Percentiles rank a stretch among this genome's conserved stretches.
phyloP scores from a whole-genome alignment of 2,329 filamentous ascomycete genomes.

The Polychaeton citri region DNA sequence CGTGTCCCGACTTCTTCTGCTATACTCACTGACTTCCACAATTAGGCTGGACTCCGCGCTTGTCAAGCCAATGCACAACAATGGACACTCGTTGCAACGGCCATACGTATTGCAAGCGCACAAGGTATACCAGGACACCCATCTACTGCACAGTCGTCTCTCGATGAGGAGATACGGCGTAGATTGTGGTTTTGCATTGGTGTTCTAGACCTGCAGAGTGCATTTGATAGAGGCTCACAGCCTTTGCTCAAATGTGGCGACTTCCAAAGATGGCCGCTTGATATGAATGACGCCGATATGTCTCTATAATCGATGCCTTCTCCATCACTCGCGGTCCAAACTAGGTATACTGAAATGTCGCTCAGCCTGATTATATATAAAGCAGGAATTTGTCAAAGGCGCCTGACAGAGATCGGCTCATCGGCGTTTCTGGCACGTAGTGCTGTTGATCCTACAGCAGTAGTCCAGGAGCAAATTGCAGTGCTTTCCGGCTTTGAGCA shows the following conservation, averaged over 20 bases:
- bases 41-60: conserved; percentile 5
- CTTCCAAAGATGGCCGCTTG: conserved; percentile 1
- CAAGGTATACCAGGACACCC: conserved; percentile 1
- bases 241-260: conserved; percentile 1
- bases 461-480: too few species aligned
- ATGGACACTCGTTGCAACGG: conserved; percentile 3
- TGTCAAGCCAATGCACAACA: conserved; percentile 5
- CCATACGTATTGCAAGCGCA: conserved; percentile 3
- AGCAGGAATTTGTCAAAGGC: conserved; percentile 3
- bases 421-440: too few species aligned
- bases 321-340: not conserved
- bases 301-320: not conserved
- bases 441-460: too few species aligned
- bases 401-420: too few species aligned
- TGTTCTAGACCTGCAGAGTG: conserved; percentile 4
- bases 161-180: conserved; percentile 1
- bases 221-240: conserved; percentile 4
- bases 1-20: conserved; percentile 3
- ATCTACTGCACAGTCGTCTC: not conserved
- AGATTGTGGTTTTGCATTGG: conserved; percentile 5
- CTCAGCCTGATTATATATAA: conserved; percentile 1
- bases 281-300: conserved; percentile 2
- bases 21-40: conserved; percentile 4
- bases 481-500: too few species aligned
- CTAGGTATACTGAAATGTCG: conserved; percentile 4